Evolutionary conservation across 352 stramenopile species (phyloP), one percentile per base, ranked within the genome.

Genomic region (Pythium periplocum): DNA sequence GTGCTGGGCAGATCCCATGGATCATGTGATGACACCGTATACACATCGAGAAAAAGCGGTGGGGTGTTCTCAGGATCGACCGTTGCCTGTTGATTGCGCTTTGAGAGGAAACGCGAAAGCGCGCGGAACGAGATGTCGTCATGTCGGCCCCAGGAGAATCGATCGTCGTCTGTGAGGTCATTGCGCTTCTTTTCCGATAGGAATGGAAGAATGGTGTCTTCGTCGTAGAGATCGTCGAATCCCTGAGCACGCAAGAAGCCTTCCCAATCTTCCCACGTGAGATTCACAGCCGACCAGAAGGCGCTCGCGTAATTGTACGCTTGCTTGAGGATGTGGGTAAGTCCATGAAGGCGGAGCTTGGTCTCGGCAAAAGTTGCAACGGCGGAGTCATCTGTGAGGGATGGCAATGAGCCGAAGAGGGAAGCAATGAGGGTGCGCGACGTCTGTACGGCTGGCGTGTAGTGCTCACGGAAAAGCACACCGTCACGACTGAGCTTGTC

Each of bases 11-110:
- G 0, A 2, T 2, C 2, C 34, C 37, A 62, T 12, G 55, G 55
- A 36, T 61, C 46, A 37, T 62, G 55, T 3, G 41, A 53, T 12
- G 55, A 44, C 30, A 62, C 36, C 35, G 55, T 48, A 48, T 62
- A 62, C 26, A 57, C 34, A 32, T 62, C 49, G 26, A 62, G 38
- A n/a, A 62, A 62, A 8, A 57, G 32, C 34, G 55, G 55, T 31
- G 35, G 8, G 11, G 8, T 36, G 6, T 36, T 10, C 8, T 51
- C 26, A 9, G 7, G 7, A 37, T 54, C 32, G 5, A 30, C 6
- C 11, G 44, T 7, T 10, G 46, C 42, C 31, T 39, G 9, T 4
- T n/a, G 31, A 11, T 26, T 38, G 2, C 11, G 9, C 40, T 55
- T 31, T 26, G 17, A 26, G 2, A 62, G 41, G 32, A 53, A 52